Evolutionary conservation across 331 rosid genomes (phyloP), one percentile per base, ranked within the genome.

Genomic region (Erythrophleum ivorense): DNA sequence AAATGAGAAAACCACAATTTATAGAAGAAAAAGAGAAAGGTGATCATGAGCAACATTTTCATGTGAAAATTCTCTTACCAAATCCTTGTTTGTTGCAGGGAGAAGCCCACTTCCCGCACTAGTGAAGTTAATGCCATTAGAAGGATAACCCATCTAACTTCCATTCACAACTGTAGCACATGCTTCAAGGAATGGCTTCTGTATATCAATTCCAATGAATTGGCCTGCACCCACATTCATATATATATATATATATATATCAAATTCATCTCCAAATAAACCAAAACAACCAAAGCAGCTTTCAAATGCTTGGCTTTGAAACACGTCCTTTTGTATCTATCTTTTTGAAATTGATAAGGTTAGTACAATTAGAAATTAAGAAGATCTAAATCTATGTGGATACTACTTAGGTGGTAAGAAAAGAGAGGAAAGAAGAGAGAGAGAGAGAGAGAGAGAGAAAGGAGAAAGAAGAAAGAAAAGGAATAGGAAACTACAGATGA

Each of bases 71-170:
- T 49, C 12, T 71, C 34, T 49, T 78, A 87, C 90, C 84, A 43
- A 34, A 5, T 58, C 6, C 52, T 52, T 7, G 71, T 81, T 75
- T 68, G 84, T 84, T 5, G 16, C 55, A 4, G 31, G 73, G 46
- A 81, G 57, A 63, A 82, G 80, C 15, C 90, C 88, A 58, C 88
- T 87, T 33, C 88, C 90, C 40, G 85, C 90, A 73, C 88, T 87
- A 15, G 90, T 85, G 43, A 87, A 85, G 77, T 87, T 87, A 48
- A 87, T 72, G 58, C 87, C 87, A 49, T 82, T 85, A 19, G 83
- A 73, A 14, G 90, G 90, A 80, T 84, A 87, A n/a, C 12, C 78
- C 52, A 77, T 85, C 59, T 64, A 6, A 64, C 77, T 82, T 69
- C 90, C 90, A 72, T 87, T 85, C 9, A 21, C 18, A 80, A 82